These are phyloP conservation scores for Calcarisporium arbuscula DNA, from an alignment of 2,329 filamentous ascomycete genomes.

Conservation along the genomic window DNA sequence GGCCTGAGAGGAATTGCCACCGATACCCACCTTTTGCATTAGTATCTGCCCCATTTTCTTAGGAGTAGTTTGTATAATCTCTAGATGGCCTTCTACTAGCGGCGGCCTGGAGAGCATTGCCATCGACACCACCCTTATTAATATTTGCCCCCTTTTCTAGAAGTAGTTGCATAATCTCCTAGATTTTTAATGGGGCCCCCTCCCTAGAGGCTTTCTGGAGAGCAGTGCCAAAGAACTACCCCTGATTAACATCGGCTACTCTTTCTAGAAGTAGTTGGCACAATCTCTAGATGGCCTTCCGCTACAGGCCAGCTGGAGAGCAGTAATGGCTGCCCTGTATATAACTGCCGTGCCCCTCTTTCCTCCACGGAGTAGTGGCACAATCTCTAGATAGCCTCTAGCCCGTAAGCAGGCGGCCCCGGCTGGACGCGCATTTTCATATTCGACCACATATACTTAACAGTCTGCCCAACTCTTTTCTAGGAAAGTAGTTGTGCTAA, in stretches of 20 bases:
- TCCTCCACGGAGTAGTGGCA: neutral
- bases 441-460: no score
- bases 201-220: no score
- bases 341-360: neutral
- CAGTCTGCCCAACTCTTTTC: no score
- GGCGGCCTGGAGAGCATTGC: neutral
- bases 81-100: neutral
- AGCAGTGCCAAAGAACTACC: no score
- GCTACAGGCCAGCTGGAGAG: neutral
- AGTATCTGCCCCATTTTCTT: neutral
- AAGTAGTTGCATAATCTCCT: neutral
- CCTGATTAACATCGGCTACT: neutral
- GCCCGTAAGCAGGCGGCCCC: no score
- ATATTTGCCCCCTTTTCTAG: neutral
- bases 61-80: neutral
- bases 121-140: neutral
- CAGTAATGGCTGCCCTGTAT: no score
- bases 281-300: neutral
- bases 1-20: neutral
- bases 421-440: no score
- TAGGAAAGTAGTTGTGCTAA: no score
- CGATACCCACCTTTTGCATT: neutral
- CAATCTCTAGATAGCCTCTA: no score
- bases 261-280: neutral
- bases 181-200: no score